These are phyloP conservation scores for Ophiobolus disseminans DNA, from an alignment of 2,329 filamentous ascomycete species.

Conservation along the genomic window DNA sequence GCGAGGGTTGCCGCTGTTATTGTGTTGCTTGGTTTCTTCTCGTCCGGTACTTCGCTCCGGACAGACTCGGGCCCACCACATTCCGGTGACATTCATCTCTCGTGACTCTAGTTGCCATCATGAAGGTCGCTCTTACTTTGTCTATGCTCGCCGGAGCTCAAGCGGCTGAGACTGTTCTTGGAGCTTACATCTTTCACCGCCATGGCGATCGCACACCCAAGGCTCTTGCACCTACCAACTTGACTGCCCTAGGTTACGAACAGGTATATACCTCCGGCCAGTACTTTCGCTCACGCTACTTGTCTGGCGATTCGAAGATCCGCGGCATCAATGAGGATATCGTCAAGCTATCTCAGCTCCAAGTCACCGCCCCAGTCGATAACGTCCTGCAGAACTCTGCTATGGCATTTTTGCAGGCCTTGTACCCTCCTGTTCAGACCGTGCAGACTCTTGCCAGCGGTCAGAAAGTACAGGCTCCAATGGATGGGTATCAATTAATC, in stretches of 20 bases:
- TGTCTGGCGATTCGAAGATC: slow-evolving; percentile 70
- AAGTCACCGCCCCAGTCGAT: slow-evolving; percentile 74
- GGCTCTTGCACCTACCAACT: slow-evolving; percentile 69
- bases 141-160: slow-evolving; percentile 35
- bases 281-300: slow-evolving; percentile 80
- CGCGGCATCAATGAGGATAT: slow-evolving; percentile 69
- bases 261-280: slow-evolving; percentile 75
- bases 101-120: slow-evolving; percentile 27
- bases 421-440: slow-evolving; percentile 76
- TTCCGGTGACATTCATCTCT: too few species aligned
- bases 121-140: slow-evolving; percentile 36
- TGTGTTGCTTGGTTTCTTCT: slow-evolving; percentile 2
- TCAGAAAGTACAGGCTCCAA: slow-evolving; percentile 68
- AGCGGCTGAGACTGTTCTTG: slow-evolving; percentile 72
- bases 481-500: slow-evolving; percentile 85
- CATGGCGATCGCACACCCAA: slow-evolving; percentile 91
- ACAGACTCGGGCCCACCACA: too few species aligned
- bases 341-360: slow-evolving; percentile 74
- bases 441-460: slow-evolving; percentile 75
- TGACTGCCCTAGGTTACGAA: slow-evolving; percentile 81
- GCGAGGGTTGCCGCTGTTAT: not conserved
- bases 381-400: slow-evolving; percentile 82
- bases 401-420: slow-evolving; percentile 78
- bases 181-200: slow-evolving; percentile 85
- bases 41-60: not conserved